Conservation (phyloP, 2,329 filamentous ascomycete genomes). For the Microdochium paspali region DNA sequence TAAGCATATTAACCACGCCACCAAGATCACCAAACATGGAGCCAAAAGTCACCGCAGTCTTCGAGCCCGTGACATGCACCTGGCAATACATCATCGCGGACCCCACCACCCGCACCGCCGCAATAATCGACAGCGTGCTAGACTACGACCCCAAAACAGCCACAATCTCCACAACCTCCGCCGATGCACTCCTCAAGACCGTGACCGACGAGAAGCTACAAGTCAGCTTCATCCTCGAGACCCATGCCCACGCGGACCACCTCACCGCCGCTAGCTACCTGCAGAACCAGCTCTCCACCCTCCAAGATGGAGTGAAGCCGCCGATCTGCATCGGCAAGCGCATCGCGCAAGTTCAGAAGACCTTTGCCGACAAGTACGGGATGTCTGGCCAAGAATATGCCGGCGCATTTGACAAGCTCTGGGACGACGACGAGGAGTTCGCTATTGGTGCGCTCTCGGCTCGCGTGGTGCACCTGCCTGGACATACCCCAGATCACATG, state of each 20-base stretch:
- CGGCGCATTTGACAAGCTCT: conserved; percentile 40
- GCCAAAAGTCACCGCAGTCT: conserved; percentile 13
- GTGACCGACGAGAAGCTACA: conserved; percentile 34
- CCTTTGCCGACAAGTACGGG: conserved; percentile 39
- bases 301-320: conserved; percentile 18
- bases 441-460: conserved; percentile 34
- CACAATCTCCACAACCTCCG: conserved; percentile 37
- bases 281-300: conserved; percentile 27
- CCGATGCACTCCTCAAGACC: conserved; percentile 38
- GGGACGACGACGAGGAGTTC: conserved; percentile 44
- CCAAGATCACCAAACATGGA: conserved; percentile 2
- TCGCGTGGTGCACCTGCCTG: conserved; percentile 44
- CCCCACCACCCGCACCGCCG: conserved; percentile 25
- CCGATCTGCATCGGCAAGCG: conserved; percentile 44
- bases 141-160: conserved; percentile 31
- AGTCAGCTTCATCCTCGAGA: conserved; percentile 47
- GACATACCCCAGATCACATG: conserved; percentile 51
- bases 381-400: conserved; percentile 31
- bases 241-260: conserved; percentile 53
- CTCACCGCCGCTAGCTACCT: conserved; percentile 50
- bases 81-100: conserved; percentile 41
- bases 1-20: too few relatives aligned
- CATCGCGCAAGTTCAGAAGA: conserved; percentile 39
- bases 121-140: conserved; percentile 42
- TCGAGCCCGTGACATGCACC: conserved; percentile 20